phyloP scores from a whole-genome alignment of 768 basidiomycete genomes.

The Naganishia onofrii region DNA sequence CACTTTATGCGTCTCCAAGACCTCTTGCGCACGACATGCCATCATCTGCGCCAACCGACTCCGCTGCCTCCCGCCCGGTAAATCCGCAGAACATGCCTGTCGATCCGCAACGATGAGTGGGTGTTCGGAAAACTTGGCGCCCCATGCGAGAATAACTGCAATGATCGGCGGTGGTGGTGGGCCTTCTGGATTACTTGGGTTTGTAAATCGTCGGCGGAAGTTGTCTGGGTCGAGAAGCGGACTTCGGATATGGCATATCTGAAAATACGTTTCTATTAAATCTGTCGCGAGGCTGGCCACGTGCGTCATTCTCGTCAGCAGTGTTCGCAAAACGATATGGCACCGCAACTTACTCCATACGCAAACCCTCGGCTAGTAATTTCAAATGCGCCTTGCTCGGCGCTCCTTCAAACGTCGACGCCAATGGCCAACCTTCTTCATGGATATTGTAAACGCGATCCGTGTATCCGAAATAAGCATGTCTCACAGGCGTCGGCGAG shows the following conservation, averaged over 20 bases:
- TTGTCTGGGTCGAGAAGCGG: constrained; percentile 80
- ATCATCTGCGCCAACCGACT: constrained; percentile 74
- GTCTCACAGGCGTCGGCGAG: constrained; percentile 40
- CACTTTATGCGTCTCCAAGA: constrained; percentile 81
- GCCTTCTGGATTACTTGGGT: constrained; percentile 39
- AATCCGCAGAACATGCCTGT: constrained; percentile 52
- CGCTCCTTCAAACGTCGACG: constrained; percentile 37
- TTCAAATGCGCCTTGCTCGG: constrained; percentile 65
- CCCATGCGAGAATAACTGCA: constrained; percentile 85
- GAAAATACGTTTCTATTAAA: constrained; percentile 91
- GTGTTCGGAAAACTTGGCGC: constrained; percentile 90
- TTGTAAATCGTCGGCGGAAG: constrained; percentile 68
- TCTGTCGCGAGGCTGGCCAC: constrained; percentile 82
- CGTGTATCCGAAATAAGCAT: constrained; percentile 40
- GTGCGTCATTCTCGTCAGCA: constrained; percentile 29
- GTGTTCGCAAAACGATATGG: constrained; percentile 32
- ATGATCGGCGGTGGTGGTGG: constrained; percentile 58
- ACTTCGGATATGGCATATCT: constrained; percentile 73
- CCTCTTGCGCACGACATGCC: constrained; percentile 75
- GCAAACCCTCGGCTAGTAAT: constrained; percentile 69
- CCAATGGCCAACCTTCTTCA: constrained; percentile 35
- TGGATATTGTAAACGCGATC: constrained; percentile 37
- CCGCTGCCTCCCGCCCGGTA: constrained; percentile 59
- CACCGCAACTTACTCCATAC: constrained; percentile 70
- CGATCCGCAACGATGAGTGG: constrained; percentile 77